Base-by-base conservation (phyloP, 768 basidiomycete genomes). In the Kwoniella sp. region DNA sequence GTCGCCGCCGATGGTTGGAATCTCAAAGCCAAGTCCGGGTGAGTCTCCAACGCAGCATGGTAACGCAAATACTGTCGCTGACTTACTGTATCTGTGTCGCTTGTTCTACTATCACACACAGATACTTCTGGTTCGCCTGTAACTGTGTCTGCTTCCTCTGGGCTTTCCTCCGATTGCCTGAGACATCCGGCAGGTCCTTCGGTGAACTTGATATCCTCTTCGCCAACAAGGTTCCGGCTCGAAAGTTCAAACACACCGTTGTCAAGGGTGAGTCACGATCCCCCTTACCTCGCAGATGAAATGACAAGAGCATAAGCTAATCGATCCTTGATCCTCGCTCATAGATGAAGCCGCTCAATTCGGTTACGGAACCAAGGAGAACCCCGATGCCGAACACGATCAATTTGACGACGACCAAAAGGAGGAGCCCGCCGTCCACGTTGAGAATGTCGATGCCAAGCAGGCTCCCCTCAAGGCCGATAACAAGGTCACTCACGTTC, bases 151-250 rank as follows among this genome's bases (percentile, higher is more conserved):
- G 62, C 19, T 21, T 72, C 30, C n/a, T 63, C 15, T 72, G 68
- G 68, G 36, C 63, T 6, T 69, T 61, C 60, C 68, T 72, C 63
- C 46, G 71, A 48, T 76, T 74, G 64, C 76, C 74, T 1, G 71
- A 73, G 55, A 62, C 58, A 30, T 70, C 68, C 44, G 74, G 67
- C 24, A 55, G 77, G 30, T 63, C 71, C 0, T 76, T 69, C 66
- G 51, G 63, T 26, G 74, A 78, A 50, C 59, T 78, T n/a, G 77
- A 78, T 53, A 69, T 74, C 30, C 52, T 78, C 26, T 78, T 78
- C 68, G 68, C 67, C 56, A 60, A 64, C 17, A 59, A 58, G 33
- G 47, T 74, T 6, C 47, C 63, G 1, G 72, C 77, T 0, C 58
- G 70, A 26, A 58, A 68, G 37, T 78, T 74, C 58, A 55, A 48